These are phyloP conservation scores for Epichloe sibirici DNA, from an alignment of 2,329 filamentous ascomycete species.

Conservation along the genomic window DNA sequence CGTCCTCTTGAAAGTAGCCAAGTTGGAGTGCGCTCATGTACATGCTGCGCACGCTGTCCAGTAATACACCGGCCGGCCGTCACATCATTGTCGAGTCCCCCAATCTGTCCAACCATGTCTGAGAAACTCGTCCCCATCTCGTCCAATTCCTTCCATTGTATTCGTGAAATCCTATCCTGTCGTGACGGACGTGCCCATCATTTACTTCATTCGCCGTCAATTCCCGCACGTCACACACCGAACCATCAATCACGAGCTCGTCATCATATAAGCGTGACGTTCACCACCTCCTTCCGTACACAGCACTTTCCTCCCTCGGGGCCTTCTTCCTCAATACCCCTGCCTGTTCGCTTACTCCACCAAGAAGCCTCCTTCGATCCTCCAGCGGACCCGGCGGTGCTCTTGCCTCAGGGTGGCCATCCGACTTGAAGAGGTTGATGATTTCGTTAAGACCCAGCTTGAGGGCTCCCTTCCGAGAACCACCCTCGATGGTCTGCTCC, in stretches of 20 bases:
- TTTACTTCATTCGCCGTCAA: no score
- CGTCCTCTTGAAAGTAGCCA: no score
- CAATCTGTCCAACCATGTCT: no score
- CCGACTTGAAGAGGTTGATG: slow-evolving; percentile 72
- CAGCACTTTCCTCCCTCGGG: slow-evolving; percentile 23
- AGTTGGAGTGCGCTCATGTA: no score
- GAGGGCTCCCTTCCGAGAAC: slow-evolving; percentile 56
- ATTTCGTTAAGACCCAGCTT: slow-evolving; percentile 93
- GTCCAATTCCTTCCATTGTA: no score
- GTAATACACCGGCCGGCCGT: no score
- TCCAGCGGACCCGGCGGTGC: slow-evolving; percentile 4
- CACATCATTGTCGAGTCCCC: no score
- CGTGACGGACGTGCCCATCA: no score
- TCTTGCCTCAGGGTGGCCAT: slow-evolving; percentile 23
- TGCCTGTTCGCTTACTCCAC: slow-evolving; percentile 1
- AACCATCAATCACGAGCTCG: not conserved
- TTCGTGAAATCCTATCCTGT: no score
- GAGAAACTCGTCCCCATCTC: no score
- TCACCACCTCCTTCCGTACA: slow-evolving; percentile 32
- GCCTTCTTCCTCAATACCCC: slow-evolving; percentile 17
- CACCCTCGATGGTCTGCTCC: slow-evolving; percentile 80
- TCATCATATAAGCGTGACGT: not conserved
- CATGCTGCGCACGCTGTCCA: no score
- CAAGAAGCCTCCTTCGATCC: slow-evolving; percentile 2
- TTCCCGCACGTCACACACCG: not conserved